Percentiles rank a stretch among this genome's conserved stretches.
phyloP scores from a whole-genome alignment of 1,139 yeast species.

The Diutina siamensis region DNA sequence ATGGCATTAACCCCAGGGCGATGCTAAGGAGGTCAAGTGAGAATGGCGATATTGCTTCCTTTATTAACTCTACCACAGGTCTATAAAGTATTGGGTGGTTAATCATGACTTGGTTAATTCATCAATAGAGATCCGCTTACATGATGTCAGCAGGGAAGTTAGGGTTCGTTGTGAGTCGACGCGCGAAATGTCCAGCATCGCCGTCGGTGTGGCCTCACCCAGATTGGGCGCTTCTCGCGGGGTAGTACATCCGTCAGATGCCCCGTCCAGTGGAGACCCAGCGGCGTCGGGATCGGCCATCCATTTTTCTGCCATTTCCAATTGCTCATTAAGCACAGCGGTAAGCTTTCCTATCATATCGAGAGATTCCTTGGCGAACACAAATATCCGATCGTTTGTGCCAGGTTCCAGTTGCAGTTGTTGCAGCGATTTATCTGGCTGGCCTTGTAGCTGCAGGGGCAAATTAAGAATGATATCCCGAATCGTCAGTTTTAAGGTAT shows the following conservation, averaged over 20 bases:
- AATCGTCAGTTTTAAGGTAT: conserved; percentile 49
- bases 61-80: background rate
- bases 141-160: background rate
- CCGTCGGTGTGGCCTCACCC: background rate
- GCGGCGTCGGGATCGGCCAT: conserved; percentile 23
- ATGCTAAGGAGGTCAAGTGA: too few relatives aligned
- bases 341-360: conserved; percentile 82
- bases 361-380: conserved; percentile 79
- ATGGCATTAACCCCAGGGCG: too few relatives aligned
- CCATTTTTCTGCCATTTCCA: conserved; percentile 82
- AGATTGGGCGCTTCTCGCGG: conserved; percentile 1
- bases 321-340: conserved; percentile 70
- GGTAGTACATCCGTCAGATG: background rate
- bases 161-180: conserved; percentile 4
- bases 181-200: conserved; percentile 5
- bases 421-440: conserved; percentile 12
- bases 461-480: conserved; percentile 66
- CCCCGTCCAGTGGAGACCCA: background rate
- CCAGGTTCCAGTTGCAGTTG: conserved; percentile 36
- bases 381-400: conserved; percentile 53
- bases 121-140: conserved; percentile 3
- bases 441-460: conserved; percentile 34
- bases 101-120: background rate
- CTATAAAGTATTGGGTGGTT: background rate
- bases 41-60: too few relatives aligned